These are phyloP conservation scores for Andrographis paniculata DNA, from an alignment of 305 asterid species.

Conservation along the genomic window DNA sequence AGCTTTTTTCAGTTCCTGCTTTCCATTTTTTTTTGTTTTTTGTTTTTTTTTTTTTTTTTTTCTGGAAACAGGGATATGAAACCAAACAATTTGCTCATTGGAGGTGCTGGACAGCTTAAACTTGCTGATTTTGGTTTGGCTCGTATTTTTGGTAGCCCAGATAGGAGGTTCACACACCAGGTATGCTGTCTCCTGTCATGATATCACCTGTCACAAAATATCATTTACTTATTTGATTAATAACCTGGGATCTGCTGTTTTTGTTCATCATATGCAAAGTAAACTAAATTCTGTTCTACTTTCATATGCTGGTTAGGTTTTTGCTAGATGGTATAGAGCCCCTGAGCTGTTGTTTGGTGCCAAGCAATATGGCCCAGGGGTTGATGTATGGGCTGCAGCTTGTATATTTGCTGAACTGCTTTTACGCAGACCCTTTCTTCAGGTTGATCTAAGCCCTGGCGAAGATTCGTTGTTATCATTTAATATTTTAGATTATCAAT, in stretches of 20 bases:
- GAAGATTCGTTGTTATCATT: too few species aligned
- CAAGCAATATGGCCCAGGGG: constrained; percentile 96
- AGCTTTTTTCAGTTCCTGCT: constrained; percentile 14
- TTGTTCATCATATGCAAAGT: background rate
- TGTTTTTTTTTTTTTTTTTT: constrained; percentile 11
- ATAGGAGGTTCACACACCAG: constrained; percentile 95
- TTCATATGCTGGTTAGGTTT: constrained; percentile 50
- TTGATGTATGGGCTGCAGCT: constrained; percentile 99
- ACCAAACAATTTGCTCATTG: constrained; percentile 96
- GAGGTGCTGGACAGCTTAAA: constrained; percentile 84
- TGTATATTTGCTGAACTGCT: constrained; percentile 98
- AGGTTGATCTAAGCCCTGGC: constrained; percentile 58
- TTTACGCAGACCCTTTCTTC: constrained; percentile 85
- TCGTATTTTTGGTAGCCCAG: constrained; percentile 97
- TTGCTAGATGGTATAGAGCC: constrained; percentile 99
- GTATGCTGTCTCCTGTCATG: constrained; percentile 25
- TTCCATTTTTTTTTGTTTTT: too few species aligned
- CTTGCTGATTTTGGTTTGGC: constrained; percentile 99
- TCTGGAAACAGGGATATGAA: constrained; percentile 77
- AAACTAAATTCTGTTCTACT: too few species aligned
- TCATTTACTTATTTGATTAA: too few species aligned
- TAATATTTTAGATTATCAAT: background rate
- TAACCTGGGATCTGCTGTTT: background rate
- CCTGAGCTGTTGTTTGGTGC: constrained; percentile 98
- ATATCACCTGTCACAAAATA: background rate